Percentiles rank a stretch among this genome's conserved stretches.
These are phyloP conservation scores for Diutina rugosa DNA, from an alignment of 1,139 yeast species.

Conservation along the genomic window DNA sequence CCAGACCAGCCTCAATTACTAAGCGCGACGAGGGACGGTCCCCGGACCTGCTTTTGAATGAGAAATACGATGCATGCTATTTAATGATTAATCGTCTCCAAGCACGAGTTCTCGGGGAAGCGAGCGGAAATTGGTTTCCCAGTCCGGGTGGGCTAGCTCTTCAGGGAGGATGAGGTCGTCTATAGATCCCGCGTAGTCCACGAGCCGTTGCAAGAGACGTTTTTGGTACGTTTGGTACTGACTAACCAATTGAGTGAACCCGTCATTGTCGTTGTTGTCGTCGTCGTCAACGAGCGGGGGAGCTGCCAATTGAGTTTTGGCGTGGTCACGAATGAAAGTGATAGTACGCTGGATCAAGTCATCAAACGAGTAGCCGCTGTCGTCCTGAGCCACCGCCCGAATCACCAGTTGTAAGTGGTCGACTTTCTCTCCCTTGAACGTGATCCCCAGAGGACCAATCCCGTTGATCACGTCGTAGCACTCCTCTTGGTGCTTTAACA, in stretches of 20 bases:
- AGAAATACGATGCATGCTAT: not conserved
- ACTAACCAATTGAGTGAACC: not conserved
- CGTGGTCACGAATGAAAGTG: not conserved
- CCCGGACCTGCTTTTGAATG: not conserved
- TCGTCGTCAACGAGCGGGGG: not conserved
- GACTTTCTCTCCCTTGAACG: not conserved
- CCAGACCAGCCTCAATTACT: not conserved
- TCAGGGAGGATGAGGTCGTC: not conserved
- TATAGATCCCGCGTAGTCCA: not conserved
- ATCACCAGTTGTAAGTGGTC: constrained; percentile 11
- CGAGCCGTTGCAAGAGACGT: not conserved
- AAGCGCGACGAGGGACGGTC: not conserved
- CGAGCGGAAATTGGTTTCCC: not conserved
- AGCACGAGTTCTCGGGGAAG: not conserved
- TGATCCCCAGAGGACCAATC: constrained; percentile 5
- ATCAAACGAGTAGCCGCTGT: constrained; percentile 3
- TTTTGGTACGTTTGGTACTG: not conserved
- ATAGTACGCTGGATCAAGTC: constrained; percentile 5
- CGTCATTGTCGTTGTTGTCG: not conserved
- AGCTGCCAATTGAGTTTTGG: constrained; percentile 2
- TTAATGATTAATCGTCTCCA: not conserved
- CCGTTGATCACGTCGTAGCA: constrained; percentile 15
- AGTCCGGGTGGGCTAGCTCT: not conserved
- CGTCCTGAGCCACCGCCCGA: constrained; percentile 6
- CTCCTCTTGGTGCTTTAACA: constrained; percentile 14